phyloP scores from a whole-genome alignment of 1,139 yeast species.

The Yamadazyma diddensiae region DNA sequence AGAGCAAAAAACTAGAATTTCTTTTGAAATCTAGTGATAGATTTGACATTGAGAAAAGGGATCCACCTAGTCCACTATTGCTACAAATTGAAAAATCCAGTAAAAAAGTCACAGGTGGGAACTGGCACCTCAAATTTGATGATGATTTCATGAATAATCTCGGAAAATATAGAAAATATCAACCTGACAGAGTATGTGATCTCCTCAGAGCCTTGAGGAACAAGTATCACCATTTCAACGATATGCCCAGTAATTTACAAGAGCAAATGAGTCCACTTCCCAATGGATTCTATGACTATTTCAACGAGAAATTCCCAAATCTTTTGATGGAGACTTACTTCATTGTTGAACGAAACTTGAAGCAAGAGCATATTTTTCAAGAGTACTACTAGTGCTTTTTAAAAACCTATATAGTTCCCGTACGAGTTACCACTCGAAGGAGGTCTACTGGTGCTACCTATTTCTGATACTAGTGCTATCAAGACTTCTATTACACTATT shows the following conservation, averaged over 20 bases:
- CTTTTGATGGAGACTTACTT: conserved; percentile 73
- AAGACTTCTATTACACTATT: neutral
- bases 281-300: conserved; percentile 76
- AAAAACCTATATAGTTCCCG: neutral
- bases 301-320: conserved; percentile 70
- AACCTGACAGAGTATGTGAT: conserved; percentile 75
- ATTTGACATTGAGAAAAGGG: conserved; percentile 82
- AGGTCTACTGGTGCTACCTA: too few relatives aligned
- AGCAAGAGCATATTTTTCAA: conserved; percentile 58
- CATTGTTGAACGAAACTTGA: conserved; percentile 56
- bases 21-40: conserved; percentile 85
- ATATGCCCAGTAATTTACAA: conserved; percentile 66
- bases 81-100: conserved; percentile 59
- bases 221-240: conserved; percentile 91
- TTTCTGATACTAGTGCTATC: too few relatives aligned
- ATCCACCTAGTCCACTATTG: conserved; percentile 74
- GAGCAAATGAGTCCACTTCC: conserved; percentile 75
- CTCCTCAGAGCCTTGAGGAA: conserved; percentile 84
- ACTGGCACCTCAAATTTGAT: conserved; percentile 83
- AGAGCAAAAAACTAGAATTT: conserved; percentile 75
- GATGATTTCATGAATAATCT: conserved; percentile 70
- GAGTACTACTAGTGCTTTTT: conserved; percentile 40
- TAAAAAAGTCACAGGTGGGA: conserved; percentile 49
- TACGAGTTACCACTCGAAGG: too few relatives aligned
- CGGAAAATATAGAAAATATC: conserved; percentile 88